These are phyloP conservation scores for Dicorynia guianensis DNA, from an alignment of 306 rosid species.

Conservation along the genomic window DNA sequence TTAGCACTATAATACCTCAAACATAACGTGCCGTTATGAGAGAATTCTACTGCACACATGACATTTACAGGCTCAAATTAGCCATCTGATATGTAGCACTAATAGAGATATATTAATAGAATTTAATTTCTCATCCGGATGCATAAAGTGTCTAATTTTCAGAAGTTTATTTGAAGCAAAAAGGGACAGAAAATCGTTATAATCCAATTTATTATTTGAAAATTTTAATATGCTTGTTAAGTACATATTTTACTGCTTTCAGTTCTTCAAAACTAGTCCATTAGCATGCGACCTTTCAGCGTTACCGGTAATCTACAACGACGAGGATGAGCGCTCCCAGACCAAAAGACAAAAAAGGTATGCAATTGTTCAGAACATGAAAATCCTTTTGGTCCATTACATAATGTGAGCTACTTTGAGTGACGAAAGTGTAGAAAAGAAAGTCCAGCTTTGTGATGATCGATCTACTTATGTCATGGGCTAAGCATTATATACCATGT, in stretches of 20 bases:
- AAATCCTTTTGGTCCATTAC: not conserved
- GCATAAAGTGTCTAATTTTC: not conserved
- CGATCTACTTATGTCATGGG: not conserved
- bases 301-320: constrained; percentile 43
- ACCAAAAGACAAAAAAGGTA: constrained; percentile 48
- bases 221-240: not conserved
- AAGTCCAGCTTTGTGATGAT: not conserved
- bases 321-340: constrained; percentile 43
- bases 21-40: no score
- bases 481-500: not conserved
- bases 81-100: not conserved
- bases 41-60: not conserved
- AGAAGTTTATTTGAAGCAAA: not conserved
- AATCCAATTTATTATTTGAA: not conserved
- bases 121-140: not conserved
- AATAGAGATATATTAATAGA: not conserved
- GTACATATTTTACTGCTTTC: constrained; percentile 10
- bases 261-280: constrained; percentile 55
- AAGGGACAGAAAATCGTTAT: not conserved
- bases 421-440: not conserved
- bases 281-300: constrained; percentile 42
- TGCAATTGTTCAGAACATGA: not conserved
- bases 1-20: no score
- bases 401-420: not conserved
- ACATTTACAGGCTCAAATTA: not conserved